Percentiles rank a stretch among this genome's conserved stretches.
Conservation (phyloP, 179 eudicot species). For the Spinacia oleracea region DNA sequence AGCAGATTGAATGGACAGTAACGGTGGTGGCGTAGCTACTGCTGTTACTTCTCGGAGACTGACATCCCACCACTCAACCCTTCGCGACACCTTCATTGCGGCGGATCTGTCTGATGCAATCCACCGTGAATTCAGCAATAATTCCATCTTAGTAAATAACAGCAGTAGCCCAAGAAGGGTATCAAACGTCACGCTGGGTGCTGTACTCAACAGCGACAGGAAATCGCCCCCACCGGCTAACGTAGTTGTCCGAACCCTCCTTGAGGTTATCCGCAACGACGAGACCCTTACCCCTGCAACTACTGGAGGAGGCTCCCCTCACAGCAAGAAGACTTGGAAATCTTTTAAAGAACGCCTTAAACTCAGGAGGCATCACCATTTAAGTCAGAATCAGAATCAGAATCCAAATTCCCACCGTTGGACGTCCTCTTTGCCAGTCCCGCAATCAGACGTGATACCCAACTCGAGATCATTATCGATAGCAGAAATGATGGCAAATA, state of each 20-base stretch:
- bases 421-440: slow-evolving; percentile 34
- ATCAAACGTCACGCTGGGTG: slow-evolving; percentile 39
- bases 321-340: slow-evolving; percentile 47
- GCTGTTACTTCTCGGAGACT: slow-evolving; percentile 31
- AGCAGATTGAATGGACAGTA: slow-evolving; percentile 42
- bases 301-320: slow-evolving; percentile 15
- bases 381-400: slow-evolving; percentile 33
- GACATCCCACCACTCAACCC: slow-evolving; percentile 35
- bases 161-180: slow-evolving; percentile 9
- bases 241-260: slow-evolving; percentile 43
- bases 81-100: slow-evolving; percentile 41
- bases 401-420: slow-evolving; percentile 33
- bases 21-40: slow-evolving; percentile 40
- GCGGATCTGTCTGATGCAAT: slow-evolving; percentile 31
- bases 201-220: slow-evolving; percentile 32
- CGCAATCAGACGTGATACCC: slow-evolving; percentile 43
- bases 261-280: slow-evolving; percentile 48
- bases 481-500: slow-evolving; percentile 10
- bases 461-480: slow-evolving; percentile 11
- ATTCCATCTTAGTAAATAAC: not conserved
- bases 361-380: slow-evolving; percentile 27
- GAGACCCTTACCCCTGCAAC: slow-evolving; percentile 22
- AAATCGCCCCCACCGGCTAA: slow-evolving; percentile 25
- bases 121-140: not conserved
- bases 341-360: slow-evolving; percentile 54